Evolutionary conservation across 2,329 filamentous ascomycete genomes (phyloP).

Genomic region (Cyphellophora attinorum): DNA sequence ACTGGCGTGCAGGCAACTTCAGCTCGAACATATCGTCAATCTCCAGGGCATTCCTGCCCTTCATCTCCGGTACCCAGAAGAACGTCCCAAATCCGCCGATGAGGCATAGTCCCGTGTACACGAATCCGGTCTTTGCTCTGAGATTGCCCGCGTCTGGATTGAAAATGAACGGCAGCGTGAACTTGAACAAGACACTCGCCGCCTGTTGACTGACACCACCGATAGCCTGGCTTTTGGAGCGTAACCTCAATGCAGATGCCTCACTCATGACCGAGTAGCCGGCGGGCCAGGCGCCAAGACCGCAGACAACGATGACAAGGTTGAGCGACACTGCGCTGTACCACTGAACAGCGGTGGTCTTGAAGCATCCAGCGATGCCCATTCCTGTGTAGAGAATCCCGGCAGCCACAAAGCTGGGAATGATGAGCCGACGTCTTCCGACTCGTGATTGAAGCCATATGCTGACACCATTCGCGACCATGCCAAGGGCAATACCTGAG

Average conservation of each 20-base stretch:
- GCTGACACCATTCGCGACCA: slow-evolving; percentile 34
- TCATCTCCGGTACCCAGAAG: slow-evolving; percentile 36
- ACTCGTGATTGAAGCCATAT: slow-evolving; percentile 35
- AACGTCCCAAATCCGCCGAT: slow-evolving; percentile 33
- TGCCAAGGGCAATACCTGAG: slow-evolving; percentile 35
- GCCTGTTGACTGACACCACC: slow-evolving; percentile 12
- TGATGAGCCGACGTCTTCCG: slow-evolving; percentile 31
- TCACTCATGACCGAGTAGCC: slow-evolving; percentile 28
- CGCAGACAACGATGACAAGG: slow-evolving; percentile 31
- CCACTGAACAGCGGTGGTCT: slow-evolving; percentile 23
- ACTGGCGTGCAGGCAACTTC: slow-evolving; percentile 17
- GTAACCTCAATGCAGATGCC: slow-evolving; percentile 26
- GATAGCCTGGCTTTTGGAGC: slow-evolving; percentile 28
- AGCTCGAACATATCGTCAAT: slow-evolving; percentile 34
- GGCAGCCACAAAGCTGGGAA: slow-evolving; percentile 24
- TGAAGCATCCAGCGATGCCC: slow-evolving; percentile 38
- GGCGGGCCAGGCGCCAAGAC: slow-evolving; percentile 26
- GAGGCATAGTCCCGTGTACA: slow-evolving; percentile 29
- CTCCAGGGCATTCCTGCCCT: slow-evolving; percentile 29
- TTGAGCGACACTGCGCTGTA: slow-evolving; percentile 34
- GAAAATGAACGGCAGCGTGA: slow-evolving; percentile 22
- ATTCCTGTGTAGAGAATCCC: slow-evolving; percentile 34
- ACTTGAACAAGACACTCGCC: not conserved
- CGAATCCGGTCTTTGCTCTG: slow-evolving; percentile 25
- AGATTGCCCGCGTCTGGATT: slow-evolving; percentile 22